These are phyloP conservation scores for Harrya chromipes DNA, from an alignment of 768 basidiomycete genomes.

Conservation along the genomic window DNA sequence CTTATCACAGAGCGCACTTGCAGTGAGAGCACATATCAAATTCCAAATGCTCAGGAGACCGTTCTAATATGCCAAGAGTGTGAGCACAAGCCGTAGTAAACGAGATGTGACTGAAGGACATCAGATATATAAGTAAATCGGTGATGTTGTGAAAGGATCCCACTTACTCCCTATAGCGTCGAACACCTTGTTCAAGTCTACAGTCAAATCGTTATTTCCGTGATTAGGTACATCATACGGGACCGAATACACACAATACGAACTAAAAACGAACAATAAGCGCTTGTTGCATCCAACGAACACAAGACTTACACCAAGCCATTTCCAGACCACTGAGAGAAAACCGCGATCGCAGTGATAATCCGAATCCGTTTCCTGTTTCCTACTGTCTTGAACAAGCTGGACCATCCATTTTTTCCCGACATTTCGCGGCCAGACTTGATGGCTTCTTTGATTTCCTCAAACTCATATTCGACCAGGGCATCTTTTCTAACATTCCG, in stretches of 20 bases:
- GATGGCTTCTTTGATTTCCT: slow-evolving; percentile 62
- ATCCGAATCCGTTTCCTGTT: slow-evolving; percentile 55
- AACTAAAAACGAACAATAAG: neutral
- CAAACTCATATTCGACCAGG: slow-evolving; percentile 57
- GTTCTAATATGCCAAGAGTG: slow-evolving; percentile 34
- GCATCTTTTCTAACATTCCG: slow-evolving; percentile 13
- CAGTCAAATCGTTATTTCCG: too few relatives aligned
- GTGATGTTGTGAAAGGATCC: neutral
- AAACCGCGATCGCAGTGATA: slow-evolving; percentile 56
- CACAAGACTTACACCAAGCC: slow-evolving; percentile 38
- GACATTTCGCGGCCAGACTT: slow-evolving; percentile 42
- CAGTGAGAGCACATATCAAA: slow-evolving; percentile 47
- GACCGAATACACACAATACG: slow-evolving; percentile 27
- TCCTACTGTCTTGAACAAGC: slow-evolving; percentile 46
- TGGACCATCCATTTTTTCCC: slow-evolving; percentile 41
- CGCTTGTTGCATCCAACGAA: neutral
- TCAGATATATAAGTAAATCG: too few relatives aligned
- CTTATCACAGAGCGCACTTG: slow-evolving; percentile 45
- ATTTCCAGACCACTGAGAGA: slow-evolving; percentile 58
- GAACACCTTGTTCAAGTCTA: slow-evolving; percentile 53
- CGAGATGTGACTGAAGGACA: slow-evolving; percentile 32
- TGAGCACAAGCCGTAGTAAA: neutral
- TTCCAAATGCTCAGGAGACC: slow-evolving; percentile 52
- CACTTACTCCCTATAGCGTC: slow-evolving; percentile 44
- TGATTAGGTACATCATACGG: neutral